Conservation (phyloP, 768 basidiomycete species). For the Lactarius evosmus region DNA sequence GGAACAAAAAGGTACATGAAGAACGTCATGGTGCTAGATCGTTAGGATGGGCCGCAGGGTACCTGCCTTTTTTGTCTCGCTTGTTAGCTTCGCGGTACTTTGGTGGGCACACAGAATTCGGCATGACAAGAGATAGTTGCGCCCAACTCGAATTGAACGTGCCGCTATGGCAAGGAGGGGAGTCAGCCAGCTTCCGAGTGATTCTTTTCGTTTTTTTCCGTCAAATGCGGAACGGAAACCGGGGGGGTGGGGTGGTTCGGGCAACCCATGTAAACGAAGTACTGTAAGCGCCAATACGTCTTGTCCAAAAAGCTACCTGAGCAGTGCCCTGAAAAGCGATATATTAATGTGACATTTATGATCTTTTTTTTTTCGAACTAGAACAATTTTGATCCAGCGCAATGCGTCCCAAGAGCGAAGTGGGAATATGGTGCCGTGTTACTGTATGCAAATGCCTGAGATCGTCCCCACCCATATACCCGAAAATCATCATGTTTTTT, state of each 20-base stretch:
- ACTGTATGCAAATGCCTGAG: neutral
- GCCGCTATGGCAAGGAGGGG: neutral
- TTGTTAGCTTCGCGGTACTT: constrained; percentile 4
- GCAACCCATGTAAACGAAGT: neutral
- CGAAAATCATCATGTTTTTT: neutral
- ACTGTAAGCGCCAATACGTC: neutral
- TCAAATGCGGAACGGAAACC: neutral
- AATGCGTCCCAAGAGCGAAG: neutral
- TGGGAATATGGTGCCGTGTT: neutral
- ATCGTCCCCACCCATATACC: constrained; percentile 12
- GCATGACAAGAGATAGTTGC: neutral
- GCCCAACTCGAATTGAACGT: neutral
- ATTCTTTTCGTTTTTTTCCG: neutral
- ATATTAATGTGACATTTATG: constrained; percentile 13
- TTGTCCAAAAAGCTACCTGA: neutral
- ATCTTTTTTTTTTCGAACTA: constrained; percentile 9
- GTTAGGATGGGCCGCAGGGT: constrained; percentile 5
- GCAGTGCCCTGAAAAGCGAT: neutral
- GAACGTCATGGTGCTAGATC: constrained; percentile 7
- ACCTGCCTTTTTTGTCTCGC: constrained; percentile 17
- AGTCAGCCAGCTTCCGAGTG: neutral
- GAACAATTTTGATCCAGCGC: constrained; percentile 7
- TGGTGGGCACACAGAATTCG: neutral
- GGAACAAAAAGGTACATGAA: constrained; percentile 21
- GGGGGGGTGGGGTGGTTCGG: neutral